Conservation (phyloP, 805 yeast species). For the Yarrowia sp. region DNA sequence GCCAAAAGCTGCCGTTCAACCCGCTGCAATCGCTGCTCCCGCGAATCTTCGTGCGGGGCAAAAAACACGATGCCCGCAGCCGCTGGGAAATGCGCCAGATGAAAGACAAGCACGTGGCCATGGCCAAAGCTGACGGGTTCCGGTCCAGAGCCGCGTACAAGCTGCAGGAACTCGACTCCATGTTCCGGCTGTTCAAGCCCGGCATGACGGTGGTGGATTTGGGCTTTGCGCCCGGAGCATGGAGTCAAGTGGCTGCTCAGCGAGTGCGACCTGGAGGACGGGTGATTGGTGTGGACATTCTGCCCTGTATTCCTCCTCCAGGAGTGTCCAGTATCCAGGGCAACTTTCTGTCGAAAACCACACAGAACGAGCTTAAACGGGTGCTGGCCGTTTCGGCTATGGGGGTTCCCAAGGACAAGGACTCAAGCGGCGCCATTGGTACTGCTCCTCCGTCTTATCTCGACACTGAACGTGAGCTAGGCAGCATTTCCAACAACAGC, state of each 20-base stretch:
- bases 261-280: constrained; percentile 49
- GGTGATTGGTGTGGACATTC: constrained; percentile 77
- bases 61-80: constrained; percentile 46
- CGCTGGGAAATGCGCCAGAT: constrained; percentile 74
- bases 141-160: constrained; percentile 92
- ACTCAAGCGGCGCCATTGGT: constrained; percentile 20
- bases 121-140: constrained; percentile 60
- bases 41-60: constrained; percentile 8
- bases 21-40: background rate
- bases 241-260: constrained; percentile 80
- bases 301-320: constrained; percentile 71
- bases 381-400: constrained; percentile 32
- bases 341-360: constrained; percentile 59
- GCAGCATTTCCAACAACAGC: background rate
- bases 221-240: constrained; percentile 90
- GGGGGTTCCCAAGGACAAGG: constrained; percentile 31
- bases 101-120: constrained; percentile 60
- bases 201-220: constrained; percentile 71
- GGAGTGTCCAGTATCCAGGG: constrained; percentile 86
- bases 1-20: background rate
- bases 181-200: constrained; percentile 54
- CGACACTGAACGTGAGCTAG: constrained; percentile 35
- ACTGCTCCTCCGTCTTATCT: constrained; percentile 27
- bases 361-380: constrained; percentile 38
- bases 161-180: constrained; percentile 67